Evolutionary conservation across 2,329 filamentous ascomycete species (phyloP).

Genomic region (Scytalidium sp.): DNA sequence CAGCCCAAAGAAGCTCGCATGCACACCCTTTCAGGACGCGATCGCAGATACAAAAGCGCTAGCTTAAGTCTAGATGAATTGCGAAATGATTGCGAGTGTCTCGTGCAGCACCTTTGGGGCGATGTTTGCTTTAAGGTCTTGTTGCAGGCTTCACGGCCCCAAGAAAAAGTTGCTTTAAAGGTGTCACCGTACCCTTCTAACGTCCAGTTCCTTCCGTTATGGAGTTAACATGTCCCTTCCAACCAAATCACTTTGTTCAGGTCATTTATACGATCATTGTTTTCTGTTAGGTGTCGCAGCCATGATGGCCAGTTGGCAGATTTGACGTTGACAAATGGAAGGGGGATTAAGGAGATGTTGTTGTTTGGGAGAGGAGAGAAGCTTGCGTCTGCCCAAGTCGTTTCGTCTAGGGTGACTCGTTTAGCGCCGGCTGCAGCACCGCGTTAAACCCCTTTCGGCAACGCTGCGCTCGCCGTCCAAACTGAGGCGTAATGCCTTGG

Average conservation of each 20-base stretch:
- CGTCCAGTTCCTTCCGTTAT: neutral
- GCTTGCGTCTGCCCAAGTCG: slow-evolving; percentile 1
- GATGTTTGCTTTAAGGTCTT: neutral
- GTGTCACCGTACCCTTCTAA: slow-evolving; percentile 31
- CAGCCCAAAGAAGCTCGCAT: neutral
- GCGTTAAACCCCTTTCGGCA: neutral
- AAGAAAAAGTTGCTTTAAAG: slow-evolving; percentile 19
- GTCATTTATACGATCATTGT: slow-evolving; percentile 30
- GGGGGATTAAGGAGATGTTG: slow-evolving; percentile 8
- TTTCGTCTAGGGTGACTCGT: neutral
- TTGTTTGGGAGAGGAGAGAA: slow-evolving; percentile 7
- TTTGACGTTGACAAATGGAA: slow-evolving; percentile 11
- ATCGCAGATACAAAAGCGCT: slow-evolving; percentile 14
- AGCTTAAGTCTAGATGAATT: slow-evolving; percentile 18
- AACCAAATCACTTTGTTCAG: slow-evolving; percentile 25
- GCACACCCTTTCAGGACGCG: neutral
- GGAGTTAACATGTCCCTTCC: slow-evolving; percentile 7
- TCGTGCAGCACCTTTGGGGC: neutral
- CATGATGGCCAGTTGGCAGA: slow-evolving; percentile 19
- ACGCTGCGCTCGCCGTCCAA: neutral
- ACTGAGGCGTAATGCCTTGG: neutral
- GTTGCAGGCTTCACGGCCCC: neutral
- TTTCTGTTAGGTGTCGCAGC: slow-evolving; percentile 23
- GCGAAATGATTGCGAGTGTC: slow-evolving; percentile 1
- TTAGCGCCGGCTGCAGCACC: neutral